These are phyloP conservation scores for Auricularia heimuer DNA, from an alignment of 768 basidiomycete species.

Conservation along the genomic window DNA sequence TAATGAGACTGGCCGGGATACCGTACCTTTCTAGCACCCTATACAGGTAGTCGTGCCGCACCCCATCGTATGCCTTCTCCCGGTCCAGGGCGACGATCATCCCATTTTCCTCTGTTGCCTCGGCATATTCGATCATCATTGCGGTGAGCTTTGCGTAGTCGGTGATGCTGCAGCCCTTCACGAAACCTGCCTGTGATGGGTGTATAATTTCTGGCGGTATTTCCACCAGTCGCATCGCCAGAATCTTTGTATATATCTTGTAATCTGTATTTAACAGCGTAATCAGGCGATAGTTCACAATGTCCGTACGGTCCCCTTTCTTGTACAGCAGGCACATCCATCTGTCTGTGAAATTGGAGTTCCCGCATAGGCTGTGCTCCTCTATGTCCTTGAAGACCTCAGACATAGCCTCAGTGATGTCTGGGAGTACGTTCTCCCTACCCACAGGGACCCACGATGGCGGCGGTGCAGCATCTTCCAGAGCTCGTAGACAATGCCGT, in stretches of 20 bases:
- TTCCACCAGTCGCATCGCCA: conserved; percentile 13
- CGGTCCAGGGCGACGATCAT: conserved; percentile 11
- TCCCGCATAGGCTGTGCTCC: conserved; percentile 10
- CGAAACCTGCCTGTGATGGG: conserved; percentile 29
- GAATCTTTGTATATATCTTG: conserved; percentile 20
- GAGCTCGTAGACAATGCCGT: conserved; percentile 7
- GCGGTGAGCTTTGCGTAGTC: conserved; percentile 24
- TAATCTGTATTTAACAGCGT: conserved; percentile 23
- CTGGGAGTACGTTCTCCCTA: too few relatives aligned
- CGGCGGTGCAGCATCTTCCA: conserved; percentile 5
- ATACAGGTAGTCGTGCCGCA: conserved; percentile 13
- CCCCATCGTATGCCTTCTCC: conserved; percentile 15
- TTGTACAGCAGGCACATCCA: conserved; percentile 32
- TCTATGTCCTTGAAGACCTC: conserved; percentile 37
- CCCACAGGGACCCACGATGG: conserved; percentile 6
- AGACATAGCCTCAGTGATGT: conserved; percentile 14
- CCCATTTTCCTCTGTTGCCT: conserved; percentile 9
- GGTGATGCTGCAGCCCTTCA: conserved; percentile 20
- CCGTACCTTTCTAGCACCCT: conserved; percentile 1
- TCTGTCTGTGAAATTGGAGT: conserved; percentile 19
- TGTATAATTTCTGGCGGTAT: conserved; percentile 17
- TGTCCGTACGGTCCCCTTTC: conserved; percentile 15
- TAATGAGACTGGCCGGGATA: conserved; percentile 12
- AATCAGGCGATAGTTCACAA: conserved; percentile 16
- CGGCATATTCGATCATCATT: conserved; percentile 9